Conservation (phyloP, 2,329 filamentous ascomycete genomes). For the Colletotrichum trifolii region DNA sequence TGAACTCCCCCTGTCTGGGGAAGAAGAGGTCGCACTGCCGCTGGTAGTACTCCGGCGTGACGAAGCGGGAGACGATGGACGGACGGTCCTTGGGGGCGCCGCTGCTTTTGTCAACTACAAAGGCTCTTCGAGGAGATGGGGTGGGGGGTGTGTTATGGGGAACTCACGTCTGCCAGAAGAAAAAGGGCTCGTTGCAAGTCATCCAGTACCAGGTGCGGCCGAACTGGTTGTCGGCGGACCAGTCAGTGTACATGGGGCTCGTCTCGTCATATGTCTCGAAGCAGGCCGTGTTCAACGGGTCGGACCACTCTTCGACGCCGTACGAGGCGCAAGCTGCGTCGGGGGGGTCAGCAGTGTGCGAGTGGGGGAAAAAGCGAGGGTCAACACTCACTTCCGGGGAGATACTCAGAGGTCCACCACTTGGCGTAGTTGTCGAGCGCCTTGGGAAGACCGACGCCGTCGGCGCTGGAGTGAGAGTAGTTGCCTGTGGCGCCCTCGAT, state of each 20-base stretch:
- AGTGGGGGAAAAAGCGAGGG: not conserved
- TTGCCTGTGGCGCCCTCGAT: constrained; percentile 40
- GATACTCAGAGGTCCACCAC: constrained; percentile 58
- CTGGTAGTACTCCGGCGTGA: constrained; percentile 63
- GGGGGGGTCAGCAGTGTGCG: not conserved
- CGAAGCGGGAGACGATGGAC: constrained; percentile 63
- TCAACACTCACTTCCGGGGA: constrained; percentile 59
- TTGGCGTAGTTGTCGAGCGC: constrained; percentile 65
- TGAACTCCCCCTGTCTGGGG: constrained; percentile 60
- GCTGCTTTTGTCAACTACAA: constrained; percentile 37
- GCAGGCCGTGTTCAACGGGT: constrained; percentile 57
- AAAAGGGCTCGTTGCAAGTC: constrained; percentile 68
- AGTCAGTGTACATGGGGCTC: constrained; percentile 62
- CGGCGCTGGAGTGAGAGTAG: constrained; percentile 42
- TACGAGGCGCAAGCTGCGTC: constrained; percentile 56
- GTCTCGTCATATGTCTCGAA: constrained; percentile 63
- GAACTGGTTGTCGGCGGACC: constrained; percentile 54
- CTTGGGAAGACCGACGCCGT: constrained; percentile 64
- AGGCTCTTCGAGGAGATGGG: too few species aligned
- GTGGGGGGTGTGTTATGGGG: too few species aligned
- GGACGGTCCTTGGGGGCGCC: constrained; percentile 57
- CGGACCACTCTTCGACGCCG: constrained; percentile 57
- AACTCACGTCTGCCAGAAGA: constrained; percentile 60
- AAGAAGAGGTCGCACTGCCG: constrained; percentile 67
- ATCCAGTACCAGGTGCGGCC: constrained; percentile 70